Base-by-base conservation (phyloP, 805 yeast species). In the Candida adriatica region DNA sequence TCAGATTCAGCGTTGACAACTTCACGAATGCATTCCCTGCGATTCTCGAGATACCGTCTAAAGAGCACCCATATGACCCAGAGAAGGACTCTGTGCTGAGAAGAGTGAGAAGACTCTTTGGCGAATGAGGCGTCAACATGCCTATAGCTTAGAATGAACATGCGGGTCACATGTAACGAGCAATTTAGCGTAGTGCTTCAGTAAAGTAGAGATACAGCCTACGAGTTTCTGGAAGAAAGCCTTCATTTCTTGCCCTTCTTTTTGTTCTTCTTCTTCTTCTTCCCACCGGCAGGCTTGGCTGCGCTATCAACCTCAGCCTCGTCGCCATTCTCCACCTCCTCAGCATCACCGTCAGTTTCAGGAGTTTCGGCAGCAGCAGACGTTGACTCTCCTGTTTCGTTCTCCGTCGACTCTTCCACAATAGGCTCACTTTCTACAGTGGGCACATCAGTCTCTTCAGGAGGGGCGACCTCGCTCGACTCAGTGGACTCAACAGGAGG, bases 1-100 rank as follows among this genome's bases (percentile, higher is more conserved):
- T 92, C 35, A 72, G 98, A 58, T 68, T 69, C 44, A 70, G 71
- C 43, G 86, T 92, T 27, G 98, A 92, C 50, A 68, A 73, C 29
- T 92, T 72, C 61, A 76, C 94, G 13, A 75, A 78, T 42, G 95
- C 98, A 8, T 92, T 92, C 61, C 98, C 98, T 7, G 96, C 98
- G 3, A 75, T 92, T 29, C 68, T 92, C 52, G 98, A 92, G 62
- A 92, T 92, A 41, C 98, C 98, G 17, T 86, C 96, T 11, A 92
- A 92, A 65, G 98, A 92, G 54, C 97, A 92, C 58, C 97, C 98
- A 15, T 92, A 92, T 58, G 69, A 92, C 58, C 98, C 98, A 14
- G 97, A 90, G 58, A 92, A 90, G 75, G 98, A 92, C 60, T 81
- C 95, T 14, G 87, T 92, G 24, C 70, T 92, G 60, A 79, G 90